Evolutionary conservation across 176 grass and related monocot genomes (phyloP), one percentile per base, ranked within the genome.

Genomic region (Musa itinerans): DNA sequence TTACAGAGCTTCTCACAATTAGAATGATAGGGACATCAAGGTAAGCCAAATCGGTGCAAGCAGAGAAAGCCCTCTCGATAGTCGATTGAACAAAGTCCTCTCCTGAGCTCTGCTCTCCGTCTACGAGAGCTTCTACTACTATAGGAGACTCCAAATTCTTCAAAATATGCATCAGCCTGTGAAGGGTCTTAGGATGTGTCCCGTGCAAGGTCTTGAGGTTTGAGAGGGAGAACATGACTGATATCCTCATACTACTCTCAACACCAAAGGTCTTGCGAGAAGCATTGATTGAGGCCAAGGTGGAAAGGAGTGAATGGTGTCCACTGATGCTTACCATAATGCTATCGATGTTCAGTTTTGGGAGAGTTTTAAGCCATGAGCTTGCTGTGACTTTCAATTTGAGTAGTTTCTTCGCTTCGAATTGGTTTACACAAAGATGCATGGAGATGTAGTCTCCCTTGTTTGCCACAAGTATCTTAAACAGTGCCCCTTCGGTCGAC

Each of bases 61-160:
- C 55, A 76, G 74, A 43, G 5, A 76, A 12, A 49, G 56, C 74
- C 74, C 9, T 63, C 50, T 62, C 15, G 27, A 76, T 49, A 15
- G 72, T 49, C n/a, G 73, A 26, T 29, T 76, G 65, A 61, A 65
- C 59, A 51, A 82, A 49, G 59, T 51, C 63, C 53, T 81, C 69
- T 19, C 76, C 66, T 50, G 20, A 53, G 12, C 55, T 75, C 34
- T 69, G 59, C 68, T 63, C 55, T 24, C 74, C 74, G 63, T 49
- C 74, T 76, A 76, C 56, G 49, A 62, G 74, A 11, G 16, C 56
- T 19, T 84, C 81, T 16, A 89, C 56, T 24, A 67, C 56, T 53
- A 92, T 27, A 78, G 77, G 84, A 53, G 84, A 87, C 53, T 59
- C 71, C 59, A 78, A 82, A 65, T 76, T 82, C 72, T 69, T 89